Percentiles rank a stretch among this genome's conserved stretches.
Evolutionary conservation across 176 grass and related monocot species (phyloP).

Genomic region (Carex cristatella): DNA sequence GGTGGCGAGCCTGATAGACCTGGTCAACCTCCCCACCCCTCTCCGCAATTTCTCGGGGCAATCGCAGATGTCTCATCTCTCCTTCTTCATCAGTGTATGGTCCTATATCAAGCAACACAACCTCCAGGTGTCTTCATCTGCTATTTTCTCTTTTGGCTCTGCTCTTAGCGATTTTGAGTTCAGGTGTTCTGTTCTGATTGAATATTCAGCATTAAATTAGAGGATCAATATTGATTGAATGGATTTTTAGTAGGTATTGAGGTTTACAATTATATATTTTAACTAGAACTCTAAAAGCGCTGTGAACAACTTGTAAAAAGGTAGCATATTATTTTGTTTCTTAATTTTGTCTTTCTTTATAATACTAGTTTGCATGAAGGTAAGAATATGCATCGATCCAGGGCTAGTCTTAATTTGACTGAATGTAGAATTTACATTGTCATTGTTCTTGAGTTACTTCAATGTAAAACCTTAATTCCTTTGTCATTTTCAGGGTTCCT

Average conservation of each 20-base stretch:
- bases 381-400: background rate
- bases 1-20: constrained; percentile 63
- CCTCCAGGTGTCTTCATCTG: constrained; percentile 46
- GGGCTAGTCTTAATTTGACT: background rate
- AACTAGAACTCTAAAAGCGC: background rate
- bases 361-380: background rate
- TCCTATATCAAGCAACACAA: constrained; percentile 77
- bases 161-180: background rate
- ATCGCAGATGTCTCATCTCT: constrained; percentile 81
- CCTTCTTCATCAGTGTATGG: constrained; percentile 78
- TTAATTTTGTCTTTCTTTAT: background rate
- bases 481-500: background rate
- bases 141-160: background rate
- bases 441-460: background rate
- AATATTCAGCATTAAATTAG: background rate
- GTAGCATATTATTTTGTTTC: no score
- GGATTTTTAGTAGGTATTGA: background rate
- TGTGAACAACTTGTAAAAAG: background rate
- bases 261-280: background rate
- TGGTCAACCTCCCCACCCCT: constrained; percentile 59
- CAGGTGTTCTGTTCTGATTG: background rate
- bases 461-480: background rate
- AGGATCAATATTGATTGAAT: background rate
- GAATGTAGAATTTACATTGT: background rate
- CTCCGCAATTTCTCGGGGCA: constrained; percentile 61